Base-by-base conservation (phyloP, 2,329 filamentous ascomycete genomes). In the Aspergillus vadensis region DNA sequence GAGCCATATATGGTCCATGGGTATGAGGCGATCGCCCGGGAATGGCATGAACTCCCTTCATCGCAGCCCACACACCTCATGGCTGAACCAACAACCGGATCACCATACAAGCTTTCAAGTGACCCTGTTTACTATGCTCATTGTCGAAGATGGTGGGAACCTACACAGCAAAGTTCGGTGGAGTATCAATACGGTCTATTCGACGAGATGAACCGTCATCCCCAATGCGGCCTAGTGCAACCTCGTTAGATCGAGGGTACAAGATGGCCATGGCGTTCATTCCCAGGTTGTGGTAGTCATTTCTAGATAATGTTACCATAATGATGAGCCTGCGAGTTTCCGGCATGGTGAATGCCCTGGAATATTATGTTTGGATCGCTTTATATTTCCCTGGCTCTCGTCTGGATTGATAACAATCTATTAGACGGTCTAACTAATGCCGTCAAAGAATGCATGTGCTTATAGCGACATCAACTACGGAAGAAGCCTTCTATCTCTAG, bases 1-100 rank as follows among this genome's bases (percentile, higher is more conserved):
- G 91, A 96, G 75, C 92, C 92, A 0, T 97, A 97, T 76, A 96
- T 97, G 85, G 76, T 85, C 51, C 88, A 86, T 6, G 92, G 92
- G 14, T 97, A 96, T 72, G 89, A 91, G 69, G 81, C 86, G 70
- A 78, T 90, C 59, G 86, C 88, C 60, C 81, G 82, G 60, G 82
- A 86, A 57, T 88, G 91, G 70, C 86, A 88, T 63, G 83, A 89
- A 10, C 55, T 60, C 17, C 65, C 63, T 50, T 55, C 67, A 21
- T 52, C 66, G 23, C 53, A 68, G 15, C 48, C 44, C 30, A 52
- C n/a, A 12, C 27, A 43, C 17, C n/a, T 41, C 4, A 23, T 43
- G 21, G 63, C 64, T 30, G 70, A 76, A 49, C 69, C 70, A 4
- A 69, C 70, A 1, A 74, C 71, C 10, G 72, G 71, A 21, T 61